phyloP scores from a whole-genome alignment of 1,139 yeast genomes.

The Scheffersomyces titani region DNA sequence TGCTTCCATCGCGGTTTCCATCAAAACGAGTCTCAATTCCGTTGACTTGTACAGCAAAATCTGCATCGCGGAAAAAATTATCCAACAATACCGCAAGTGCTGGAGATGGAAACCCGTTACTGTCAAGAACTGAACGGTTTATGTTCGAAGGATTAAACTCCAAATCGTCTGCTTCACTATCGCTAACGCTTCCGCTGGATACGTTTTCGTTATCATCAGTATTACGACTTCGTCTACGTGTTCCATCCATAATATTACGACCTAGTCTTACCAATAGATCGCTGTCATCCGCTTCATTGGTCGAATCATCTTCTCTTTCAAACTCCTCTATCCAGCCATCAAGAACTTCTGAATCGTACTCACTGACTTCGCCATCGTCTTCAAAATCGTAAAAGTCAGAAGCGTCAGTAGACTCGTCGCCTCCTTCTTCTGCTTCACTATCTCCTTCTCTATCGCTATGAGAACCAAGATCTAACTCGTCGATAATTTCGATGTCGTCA shows the following conservation, averaged over 20 bases:
- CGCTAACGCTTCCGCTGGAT: not conserved
- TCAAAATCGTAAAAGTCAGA: constrained; percentile 35
- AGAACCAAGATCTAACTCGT: constrained; percentile 11
- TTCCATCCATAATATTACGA: constrained; percentile 1
- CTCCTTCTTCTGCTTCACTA: constrained; percentile 20
- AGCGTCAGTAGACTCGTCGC: constrained; percentile 33
- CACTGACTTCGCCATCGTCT: constrained; percentile 27
- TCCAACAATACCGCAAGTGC: constrained; percentile 11
- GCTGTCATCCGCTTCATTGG: constrained; percentile 5
- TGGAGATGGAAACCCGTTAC: constrained; percentile 4
- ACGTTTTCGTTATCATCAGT: not conserved
- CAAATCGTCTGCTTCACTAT: not conserved
- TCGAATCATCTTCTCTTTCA: constrained; percentile 19
- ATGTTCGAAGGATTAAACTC: not conserved
- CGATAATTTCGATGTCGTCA: constrained; percentile 10
- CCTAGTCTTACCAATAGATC: not conserved
- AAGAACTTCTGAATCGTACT: constrained; percentile 42
- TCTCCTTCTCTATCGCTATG: constrained; percentile 19
- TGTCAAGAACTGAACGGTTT: not conserved
- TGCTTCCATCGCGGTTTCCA: not conserved
- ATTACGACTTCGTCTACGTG: not conserved
- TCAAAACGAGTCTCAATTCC: not conserved
- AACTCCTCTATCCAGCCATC: constrained; percentile 50
- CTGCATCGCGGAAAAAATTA: constrained; percentile 14
- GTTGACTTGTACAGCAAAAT: constrained; percentile 5